These are phyloP conservation scores for Mycena vulgaris DNA, from an alignment of 768 basidiomycete genomes.

Conservation along the genomic window DNA sequence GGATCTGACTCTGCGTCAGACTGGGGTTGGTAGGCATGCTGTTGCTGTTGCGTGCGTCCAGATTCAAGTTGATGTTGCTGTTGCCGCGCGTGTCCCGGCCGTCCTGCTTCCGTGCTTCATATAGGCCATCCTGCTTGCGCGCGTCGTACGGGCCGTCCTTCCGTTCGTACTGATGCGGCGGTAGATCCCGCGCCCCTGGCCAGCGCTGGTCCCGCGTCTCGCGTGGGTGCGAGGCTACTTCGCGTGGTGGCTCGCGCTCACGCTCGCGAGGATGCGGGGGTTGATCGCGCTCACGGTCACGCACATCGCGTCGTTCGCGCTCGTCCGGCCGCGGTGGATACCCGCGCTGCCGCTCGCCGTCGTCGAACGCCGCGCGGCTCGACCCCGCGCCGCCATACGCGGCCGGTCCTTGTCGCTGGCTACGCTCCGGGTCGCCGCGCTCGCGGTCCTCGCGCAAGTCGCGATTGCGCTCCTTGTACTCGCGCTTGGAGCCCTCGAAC, in stretches of 20 bases:
- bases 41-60: neutral
- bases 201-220: neutral
- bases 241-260: neutral
- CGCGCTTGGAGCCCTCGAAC: neutral
- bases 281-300: constrained; percentile 17
- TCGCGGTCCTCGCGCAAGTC: neutral
- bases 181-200: neutral
- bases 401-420: neutral
- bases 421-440: constrained; percentile 25
- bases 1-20: constrained; percentile 17
- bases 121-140: constrained; percentile 6
- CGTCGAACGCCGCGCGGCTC: constrained; percentile 14
- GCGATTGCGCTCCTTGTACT: constrained; percentile 17
- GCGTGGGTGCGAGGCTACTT: too few species aligned
- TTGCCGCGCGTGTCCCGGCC: neutral
- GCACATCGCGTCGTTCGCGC: constrained; percentile 22
- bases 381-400: neutral
- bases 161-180: constrained; percentile 25
- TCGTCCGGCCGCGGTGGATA: constrained; percentile 12
- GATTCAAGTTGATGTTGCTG: constrained; percentile 6
- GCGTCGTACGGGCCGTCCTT: constrained; percentile 3
- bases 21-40: neutral
- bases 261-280: neutral
- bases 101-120: neutral
- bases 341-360: constrained; percentile 23